Conservation (phyloP, 2,329 filamentous ascomycete species). For the Westerdykella ornata region DNA sequence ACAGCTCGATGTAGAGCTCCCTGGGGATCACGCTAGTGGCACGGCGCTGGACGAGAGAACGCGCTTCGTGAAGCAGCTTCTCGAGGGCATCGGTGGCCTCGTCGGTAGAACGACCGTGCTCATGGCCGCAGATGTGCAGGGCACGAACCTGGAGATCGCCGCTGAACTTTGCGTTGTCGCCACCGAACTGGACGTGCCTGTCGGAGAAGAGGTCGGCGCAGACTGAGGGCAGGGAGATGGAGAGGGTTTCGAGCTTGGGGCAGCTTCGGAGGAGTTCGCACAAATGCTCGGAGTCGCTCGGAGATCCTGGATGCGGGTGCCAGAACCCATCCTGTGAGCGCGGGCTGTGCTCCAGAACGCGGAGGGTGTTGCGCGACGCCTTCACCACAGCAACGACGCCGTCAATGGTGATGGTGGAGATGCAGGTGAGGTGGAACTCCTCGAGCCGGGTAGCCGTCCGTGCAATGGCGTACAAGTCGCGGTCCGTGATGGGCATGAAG, state of each 20-base stretch:
- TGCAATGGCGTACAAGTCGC: constrained; percentile 46
- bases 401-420: constrained; percentile 48
- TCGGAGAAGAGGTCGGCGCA: constrained; percentile 44
- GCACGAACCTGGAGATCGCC: constrained; percentile 47
- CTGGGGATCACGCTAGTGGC: constrained; percentile 33
- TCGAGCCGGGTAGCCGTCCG: constrained; percentile 47
- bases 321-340: constrained; percentile 48
- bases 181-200: constrained; percentile 40
- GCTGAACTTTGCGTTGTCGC: constrained; percentile 42
- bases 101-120: constrained; percentile 31
- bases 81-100: constrained; percentile 36
- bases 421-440: constrained; percentile 49
- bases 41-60: constrained; percentile 37
- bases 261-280: constrained; percentile 44
- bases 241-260: constrained; percentile 44
- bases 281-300: constrained; percentile 42
- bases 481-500: constrained; percentile 47
- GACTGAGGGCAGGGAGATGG: constrained; percentile 45
- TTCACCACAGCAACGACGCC: constrained; percentile 49
- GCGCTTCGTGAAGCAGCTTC: constrained; percentile 38
- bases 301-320: constrained; percentile 45
- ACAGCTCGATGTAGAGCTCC: constrained; percentile 44
- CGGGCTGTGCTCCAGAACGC: constrained; percentile 50
- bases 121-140: constrained; percentile 43
- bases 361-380: constrained; percentile 43